A percentile compares a stretch with the other conserved stretches of the same genome.
These are phyloP conservation scores for Globisporangium heterothallicum DNA, from an alignment of 352 stramenopile genomes.

Conservation along the genomic window DNA sequence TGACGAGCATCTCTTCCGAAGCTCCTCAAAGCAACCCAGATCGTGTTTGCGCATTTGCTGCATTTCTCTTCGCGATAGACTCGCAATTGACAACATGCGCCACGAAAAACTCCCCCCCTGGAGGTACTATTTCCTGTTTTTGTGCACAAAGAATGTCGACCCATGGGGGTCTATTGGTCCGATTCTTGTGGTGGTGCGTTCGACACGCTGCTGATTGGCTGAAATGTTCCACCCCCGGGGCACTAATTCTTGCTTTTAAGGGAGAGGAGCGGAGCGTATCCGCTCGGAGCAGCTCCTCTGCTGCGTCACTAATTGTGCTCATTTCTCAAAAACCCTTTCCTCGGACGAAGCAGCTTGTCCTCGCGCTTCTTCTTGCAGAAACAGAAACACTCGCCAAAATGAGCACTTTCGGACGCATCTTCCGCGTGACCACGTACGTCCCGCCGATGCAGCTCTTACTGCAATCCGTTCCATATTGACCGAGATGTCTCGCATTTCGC, in stretches of 20 bases:
- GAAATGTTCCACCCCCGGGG: background rate
- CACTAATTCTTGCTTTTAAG: background rate
- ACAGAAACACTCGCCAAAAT: slow-evolving; percentile 32
- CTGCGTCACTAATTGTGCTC: too few species aligned
- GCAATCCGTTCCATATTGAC: too few species aligned
- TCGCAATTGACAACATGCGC: too few species aligned
- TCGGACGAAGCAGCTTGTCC: background rate
- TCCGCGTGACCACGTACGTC: slow-evolving; percentile 94
- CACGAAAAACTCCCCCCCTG: too few species aligned
- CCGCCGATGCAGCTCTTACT: background rate
- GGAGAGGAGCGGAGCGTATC: background rate
- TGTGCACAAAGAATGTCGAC: too few species aligned
- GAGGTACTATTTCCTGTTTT: too few species aligned
- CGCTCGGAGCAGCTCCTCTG: background rate
- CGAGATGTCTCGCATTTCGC: too few species aligned
- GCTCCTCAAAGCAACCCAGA: too few species aligned
- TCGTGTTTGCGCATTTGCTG: too few species aligned
- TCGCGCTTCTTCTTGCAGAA: background rate
- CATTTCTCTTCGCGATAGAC: too few species aligned
- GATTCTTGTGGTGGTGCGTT: background rate
- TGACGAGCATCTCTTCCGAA: too few species aligned
- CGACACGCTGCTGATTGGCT: background rate
- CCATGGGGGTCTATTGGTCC: background rate
- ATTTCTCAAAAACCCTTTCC: background rate
- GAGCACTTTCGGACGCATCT: slow-evolving; percentile 95